Conservation (phyloP, 139 green algal genomes). For the Pleodorina starrii region DNA sequence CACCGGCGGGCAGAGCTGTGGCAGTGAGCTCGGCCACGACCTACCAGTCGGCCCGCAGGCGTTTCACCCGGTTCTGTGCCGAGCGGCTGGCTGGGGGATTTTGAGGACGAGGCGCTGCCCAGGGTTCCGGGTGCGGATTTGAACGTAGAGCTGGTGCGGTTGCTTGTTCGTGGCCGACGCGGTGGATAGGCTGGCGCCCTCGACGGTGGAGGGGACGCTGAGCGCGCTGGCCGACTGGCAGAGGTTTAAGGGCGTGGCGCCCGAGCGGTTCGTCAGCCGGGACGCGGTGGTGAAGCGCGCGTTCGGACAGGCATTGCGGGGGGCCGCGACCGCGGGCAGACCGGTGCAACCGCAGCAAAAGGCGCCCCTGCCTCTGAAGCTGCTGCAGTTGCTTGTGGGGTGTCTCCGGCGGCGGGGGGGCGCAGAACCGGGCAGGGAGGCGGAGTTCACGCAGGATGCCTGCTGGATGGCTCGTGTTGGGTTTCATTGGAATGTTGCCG, state of each 20-base stretch:
- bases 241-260: no score
- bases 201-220: no score
- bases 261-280: background rate
- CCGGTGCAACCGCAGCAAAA: background rate
- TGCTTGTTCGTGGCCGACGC: no score
- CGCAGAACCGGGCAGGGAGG: background rate
- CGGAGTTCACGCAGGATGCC: background rate
- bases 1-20: no score
- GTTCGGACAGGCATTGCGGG: background rate
- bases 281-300: background rate
- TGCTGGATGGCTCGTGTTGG: background rate
- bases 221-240: no score
- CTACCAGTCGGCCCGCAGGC: background rate
- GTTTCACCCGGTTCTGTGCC: background rate
- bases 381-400: background rate
- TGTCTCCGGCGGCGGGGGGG: background rate
- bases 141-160: no score
- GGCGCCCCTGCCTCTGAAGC: background rate
- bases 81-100: no score
- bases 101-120: no score
- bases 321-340: background rate
- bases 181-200: no score
- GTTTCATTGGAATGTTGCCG: constrained; percentile 1
- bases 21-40: no score
- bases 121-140: no score